Evolutionary conservation across 306 rosid species (phyloP), one percentile per base, ranked within the genome.

Genomic region (Comarum palustre): DNA sequence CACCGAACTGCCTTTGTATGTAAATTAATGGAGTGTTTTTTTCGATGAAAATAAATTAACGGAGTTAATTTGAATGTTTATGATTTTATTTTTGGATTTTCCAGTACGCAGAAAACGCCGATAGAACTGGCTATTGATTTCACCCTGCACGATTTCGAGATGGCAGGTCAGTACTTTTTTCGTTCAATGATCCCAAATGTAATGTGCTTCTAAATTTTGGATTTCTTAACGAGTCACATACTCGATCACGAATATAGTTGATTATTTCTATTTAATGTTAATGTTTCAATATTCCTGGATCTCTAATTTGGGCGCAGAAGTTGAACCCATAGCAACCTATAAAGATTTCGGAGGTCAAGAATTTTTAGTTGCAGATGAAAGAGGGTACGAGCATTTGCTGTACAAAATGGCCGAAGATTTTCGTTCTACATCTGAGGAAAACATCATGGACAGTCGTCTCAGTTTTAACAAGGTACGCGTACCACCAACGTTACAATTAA

Each of bases 91-190:
- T 22, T 4, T 54, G 64, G 42, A 32, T 72, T 74, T 54, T 69
- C 60, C 59, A 90, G 96, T 71, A 80, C 79, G 59, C 92, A 87
- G 43, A 82, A 83, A 82, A 87, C 96, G 59, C 96, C 97, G 1
- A 83, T 90, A 41, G 98, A 93, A 41, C 85, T 86, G 46, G 98
- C 98, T 68, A 86, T 93, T 82, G 97, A 93, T 79, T 93, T 93
- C 74, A 84, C 87, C 41, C 86, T 93, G 6, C 98, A 93, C 73
- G 98, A 93, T 86, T 93, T 93, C 63, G 98, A 93, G 87, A 93
- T 93, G 98, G 92, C 98, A 78, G 98, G 98, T 90, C 67, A 48
- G 88, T 57, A 47, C n/a, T 57, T 31, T 52, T 52, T 50, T 20
- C 1, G 2, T 48, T 22, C 16, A 8, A 54, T 22, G 6, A 54